Evolutionary conservation across 2,329 filamentous ascomycete species (phyloP).

Genomic region (Chaetomiaceae sp.): DNA sequence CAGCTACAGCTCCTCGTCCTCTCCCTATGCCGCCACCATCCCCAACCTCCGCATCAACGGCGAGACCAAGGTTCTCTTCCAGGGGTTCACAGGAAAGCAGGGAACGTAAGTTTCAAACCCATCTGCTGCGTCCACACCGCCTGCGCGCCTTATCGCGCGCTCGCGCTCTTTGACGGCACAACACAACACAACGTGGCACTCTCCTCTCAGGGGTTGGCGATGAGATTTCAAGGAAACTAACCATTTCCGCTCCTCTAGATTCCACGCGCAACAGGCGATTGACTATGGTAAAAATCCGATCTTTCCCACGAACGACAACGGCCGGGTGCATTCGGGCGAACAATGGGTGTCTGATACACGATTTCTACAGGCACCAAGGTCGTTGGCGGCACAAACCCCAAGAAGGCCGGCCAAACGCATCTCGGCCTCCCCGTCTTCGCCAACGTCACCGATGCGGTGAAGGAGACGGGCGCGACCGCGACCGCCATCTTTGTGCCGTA

Average conservation of each 20-base stretch:
- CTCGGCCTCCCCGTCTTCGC: conserved; percentile 90
- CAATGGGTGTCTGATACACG: conserved; percentile 28
- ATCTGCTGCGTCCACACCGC: neutral
- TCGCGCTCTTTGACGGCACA: too few relatives aligned
- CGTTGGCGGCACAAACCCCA: conserved; percentile 96
- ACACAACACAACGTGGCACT: too few relatives aligned
- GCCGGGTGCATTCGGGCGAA: neutral
- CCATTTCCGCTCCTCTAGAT: conserved; percentile 50
- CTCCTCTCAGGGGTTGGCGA: too few relatives aligned
- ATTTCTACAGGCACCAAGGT: conserved; percentile 75
- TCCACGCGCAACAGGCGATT: conserved; percentile 96
- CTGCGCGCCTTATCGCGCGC: conserved; percentile 14
- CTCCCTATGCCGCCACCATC: conserved; percentile 67
- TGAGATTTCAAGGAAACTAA: conserved; percentile 30
- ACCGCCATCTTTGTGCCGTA: conserved; percentile 97
- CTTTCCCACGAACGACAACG: conserved; percentile 15
- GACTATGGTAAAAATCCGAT: conserved; percentile 73
- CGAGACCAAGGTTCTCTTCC: conserved; percentile 92
- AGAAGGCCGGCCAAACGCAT: conserved; percentile 91
- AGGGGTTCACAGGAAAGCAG: conserved; percentile 97
- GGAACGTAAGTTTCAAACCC: conserved; percentile 64
- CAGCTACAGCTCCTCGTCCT: conserved; percentile 66
- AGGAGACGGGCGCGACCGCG: conserved; percentile 83
- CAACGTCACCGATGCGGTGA: conserved; percentile 81
- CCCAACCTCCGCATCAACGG: conserved; percentile 88